Evolutionary conservation across 2,329 filamentous ascomycete species (phyloP), one percentile per base, ranked within the genome.

Genomic region (Ascocoryne sarcoides): DNA sequence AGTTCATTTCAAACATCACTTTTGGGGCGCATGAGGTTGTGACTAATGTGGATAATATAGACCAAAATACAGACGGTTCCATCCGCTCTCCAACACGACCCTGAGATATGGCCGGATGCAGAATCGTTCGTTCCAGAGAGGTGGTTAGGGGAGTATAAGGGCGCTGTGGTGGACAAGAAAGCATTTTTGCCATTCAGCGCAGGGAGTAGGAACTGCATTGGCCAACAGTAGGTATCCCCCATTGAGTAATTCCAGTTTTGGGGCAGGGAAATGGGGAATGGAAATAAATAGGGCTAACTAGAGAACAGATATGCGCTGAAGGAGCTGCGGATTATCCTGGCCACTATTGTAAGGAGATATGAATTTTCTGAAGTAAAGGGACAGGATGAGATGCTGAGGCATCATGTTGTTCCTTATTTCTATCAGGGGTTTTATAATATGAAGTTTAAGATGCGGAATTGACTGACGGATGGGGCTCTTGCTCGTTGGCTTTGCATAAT

Each of bases 171-270:
- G 4, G 47, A 52, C 14, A 40, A 38, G 4, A 52, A 50, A 32
- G 51, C 51, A 8, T 48, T 50, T n/a, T 9, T 44, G 21, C 46
- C 55, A 3, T 60, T 60, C 36, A 55, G 57, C 28, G 48, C 43
- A 10, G 58, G 58, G 2, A 51, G 51, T 3, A 53, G 57, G 2
- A 53, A 41, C 29, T 62, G 59, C 39, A 55, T 59, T 32, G 58
- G 59, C 2, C 57, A 60, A 36, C 53, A 53, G 15, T 45, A n/a
- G n/a, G n/a, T n/a, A n/a, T n/a, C n/a, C n/a, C n/a, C n/a, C n/a
- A n/a, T n/a, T n/a, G n/a, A n/a, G n/a, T n/a, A n/a, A n/a, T n/a
- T n/a, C n/a, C n/a, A n/a, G n/a, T n/a, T n/a, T n/a, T n/a, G n/a
- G n/a, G n/a, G n/a, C n/a, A n/a, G n/a, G n/a, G n/a, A n/a, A n/a